A percentile compares a stretch with the other conserved stretches of the same genome.
phyloP scores from a whole-genome alignment of 441 rosid species.

The Dalechampia spathulata region DNA sequence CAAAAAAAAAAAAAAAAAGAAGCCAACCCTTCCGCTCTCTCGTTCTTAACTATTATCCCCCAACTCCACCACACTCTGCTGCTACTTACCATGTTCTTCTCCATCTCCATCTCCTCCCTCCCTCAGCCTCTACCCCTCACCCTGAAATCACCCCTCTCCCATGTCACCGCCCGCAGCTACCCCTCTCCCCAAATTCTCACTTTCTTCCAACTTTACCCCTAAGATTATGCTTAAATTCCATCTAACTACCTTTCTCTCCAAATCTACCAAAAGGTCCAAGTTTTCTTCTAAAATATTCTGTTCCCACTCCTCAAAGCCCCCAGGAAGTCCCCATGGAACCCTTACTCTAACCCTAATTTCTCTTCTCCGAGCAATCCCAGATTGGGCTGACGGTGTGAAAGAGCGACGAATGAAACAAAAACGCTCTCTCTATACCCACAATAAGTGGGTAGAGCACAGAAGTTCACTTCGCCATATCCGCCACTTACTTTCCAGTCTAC shows the following conservation, averaged over 20 bases:
- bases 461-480: slow-evolving; percentile 84
- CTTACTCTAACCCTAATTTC: slow-evolving; percentile 25
- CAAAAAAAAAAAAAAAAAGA: background rate
- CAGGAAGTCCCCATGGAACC: slow-evolving; percentile 9
- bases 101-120: slow-evolving; percentile 19
- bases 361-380: slow-evolving; percentile 57
- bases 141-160: slow-evolving; percentile 15
- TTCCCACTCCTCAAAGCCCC: slow-evolving; percentile 25
- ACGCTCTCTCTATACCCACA: slow-evolving; percentile 64
- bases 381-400: slow-evolving; percentile 75
- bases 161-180: slow-evolving; percentile 32
- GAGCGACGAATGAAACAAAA: slow-evolving; percentile 79
- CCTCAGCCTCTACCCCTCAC: slow-evolving; percentile 23
- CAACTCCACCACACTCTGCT: background rate
- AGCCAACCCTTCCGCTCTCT: slow-evolving; percentile 5
- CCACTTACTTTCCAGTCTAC: slow-evolving; percentile 60
- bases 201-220: slow-evolving; percentile 26
- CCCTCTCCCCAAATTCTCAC: slow-evolving; percentile 6
- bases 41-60: background rate
- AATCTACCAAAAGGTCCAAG: slow-evolving; percentile 13
- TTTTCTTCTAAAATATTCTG: slow-evolving; percentile 12
- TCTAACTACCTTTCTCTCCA: slow-evolving; percentile 17
- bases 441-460: slow-evolving; percentile 70
- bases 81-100: slow-evolving; percentile 26
- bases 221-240: too few relatives aligned